Percentiles rank a stretch among this genome's conserved stretches.
Conservation (phyloP, 2,329 filamentous ascomycete genomes). For the Aureobasidium sp. region DNA sequence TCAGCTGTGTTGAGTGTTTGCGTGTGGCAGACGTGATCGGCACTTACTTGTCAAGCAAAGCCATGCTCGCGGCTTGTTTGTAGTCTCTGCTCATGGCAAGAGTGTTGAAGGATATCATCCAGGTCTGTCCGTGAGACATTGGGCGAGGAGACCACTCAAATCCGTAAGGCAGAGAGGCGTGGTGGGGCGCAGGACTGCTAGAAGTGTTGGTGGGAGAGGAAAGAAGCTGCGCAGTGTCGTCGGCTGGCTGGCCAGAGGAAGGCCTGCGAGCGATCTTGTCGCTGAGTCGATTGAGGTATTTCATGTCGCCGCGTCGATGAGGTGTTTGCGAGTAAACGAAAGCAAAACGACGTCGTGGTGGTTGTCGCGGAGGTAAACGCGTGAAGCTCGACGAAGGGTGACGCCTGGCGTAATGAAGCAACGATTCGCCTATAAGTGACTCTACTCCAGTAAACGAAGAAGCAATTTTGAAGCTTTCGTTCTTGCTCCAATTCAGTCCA, state of each 20-base stretch:
- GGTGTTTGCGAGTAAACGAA: background rate
- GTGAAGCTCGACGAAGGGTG: background rate
- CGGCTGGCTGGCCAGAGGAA: background rate
- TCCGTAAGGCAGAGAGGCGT: background rate
- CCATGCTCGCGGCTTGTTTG: background rate
- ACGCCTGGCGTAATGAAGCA: background rate
- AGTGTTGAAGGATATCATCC: background rate
- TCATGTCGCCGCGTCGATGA: background rate
- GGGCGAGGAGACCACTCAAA: background rate
- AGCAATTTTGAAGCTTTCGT: too few species aligned
- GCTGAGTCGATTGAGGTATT: background rate
- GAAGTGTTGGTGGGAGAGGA: background rate
- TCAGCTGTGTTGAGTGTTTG: background rate
- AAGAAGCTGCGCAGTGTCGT: background rate
- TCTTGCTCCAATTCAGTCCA: background rate
- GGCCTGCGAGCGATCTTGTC: constrained; percentile 4
- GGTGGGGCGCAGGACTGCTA: background rate
- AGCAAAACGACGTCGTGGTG: background rate
- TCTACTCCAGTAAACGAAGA: background rate
- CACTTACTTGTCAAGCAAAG: background rate
- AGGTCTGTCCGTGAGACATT: background rate
- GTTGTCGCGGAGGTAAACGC: background rate
- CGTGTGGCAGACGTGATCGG: background rate
- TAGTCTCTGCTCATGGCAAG: background rate
- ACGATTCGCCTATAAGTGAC: background rate